Evolutionary conservation across 257 asterid genomes (phyloP).

Genomic region (Fraxinus quadrangulata): DNA sequence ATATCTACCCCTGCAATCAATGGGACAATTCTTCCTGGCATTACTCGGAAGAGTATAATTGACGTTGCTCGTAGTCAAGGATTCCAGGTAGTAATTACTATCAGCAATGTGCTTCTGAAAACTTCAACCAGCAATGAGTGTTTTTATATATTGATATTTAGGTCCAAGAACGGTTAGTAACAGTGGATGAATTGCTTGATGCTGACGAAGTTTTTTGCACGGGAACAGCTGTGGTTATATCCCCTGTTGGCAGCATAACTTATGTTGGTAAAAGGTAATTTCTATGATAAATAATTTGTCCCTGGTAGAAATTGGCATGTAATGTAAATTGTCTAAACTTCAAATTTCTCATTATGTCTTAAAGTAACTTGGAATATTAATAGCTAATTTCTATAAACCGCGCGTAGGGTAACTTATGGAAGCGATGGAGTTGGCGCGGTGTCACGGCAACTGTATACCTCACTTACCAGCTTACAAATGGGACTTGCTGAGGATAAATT

Average conservation of each 20-base stretch:
- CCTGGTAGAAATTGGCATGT: background rate
- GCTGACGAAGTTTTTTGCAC: no score
- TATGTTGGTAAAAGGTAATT: no score
- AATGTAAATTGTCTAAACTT: no score
- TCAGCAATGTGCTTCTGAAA: background rate
- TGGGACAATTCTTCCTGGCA: constrained; percentile 57
- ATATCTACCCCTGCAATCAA: constrained; percentile 48
- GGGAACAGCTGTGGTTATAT: no score
- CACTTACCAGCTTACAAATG: constrained; percentile 84
- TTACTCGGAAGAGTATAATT: constrained; percentile 53
- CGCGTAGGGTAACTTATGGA: constrained; percentile 68
- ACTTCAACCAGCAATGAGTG: background rate
- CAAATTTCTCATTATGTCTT: no score
- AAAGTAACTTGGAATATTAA: no score
- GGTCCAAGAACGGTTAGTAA: no score
- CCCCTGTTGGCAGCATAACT: no score
- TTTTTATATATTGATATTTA: no score
- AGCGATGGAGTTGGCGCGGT: constrained; percentile 68
- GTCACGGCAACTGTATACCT: constrained; percentile 71
- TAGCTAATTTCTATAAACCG: no score
- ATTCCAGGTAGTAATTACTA: constrained; percentile 38
- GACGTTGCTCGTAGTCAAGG: constrained; percentile 50
- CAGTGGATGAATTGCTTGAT: no score
- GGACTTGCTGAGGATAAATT: constrained; percentile 75
- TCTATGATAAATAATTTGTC: background rate